These are phyloP conservation scores for Microbotryum saponariae DNA, from an alignment of 1,284 basidiomycete genomes.

Conservation along the genomic window DNA sequence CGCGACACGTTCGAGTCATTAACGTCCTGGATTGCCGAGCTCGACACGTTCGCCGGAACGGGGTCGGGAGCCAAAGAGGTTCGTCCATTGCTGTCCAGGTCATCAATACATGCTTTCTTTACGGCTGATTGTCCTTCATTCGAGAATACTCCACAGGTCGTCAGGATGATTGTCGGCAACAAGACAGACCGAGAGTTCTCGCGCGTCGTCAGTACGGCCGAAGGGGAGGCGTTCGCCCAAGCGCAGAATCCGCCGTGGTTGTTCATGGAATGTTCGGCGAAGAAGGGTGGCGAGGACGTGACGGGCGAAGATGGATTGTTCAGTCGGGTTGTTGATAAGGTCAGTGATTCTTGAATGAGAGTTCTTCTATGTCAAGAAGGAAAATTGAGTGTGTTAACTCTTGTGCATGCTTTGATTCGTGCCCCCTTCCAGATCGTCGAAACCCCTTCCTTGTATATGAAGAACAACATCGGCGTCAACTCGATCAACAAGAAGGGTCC, in stretches of 20 bases:
- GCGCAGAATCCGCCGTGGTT: slow-evolving; percentile 57
- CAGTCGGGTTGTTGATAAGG: slow-evolving; percentile 64
- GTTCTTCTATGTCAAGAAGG: not conserved
- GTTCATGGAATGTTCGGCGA: slow-evolving; percentile 54
- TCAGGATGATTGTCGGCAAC: slow-evolving; percentile 89
- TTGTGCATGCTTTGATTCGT: not conserved
- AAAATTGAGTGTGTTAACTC: not conserved
- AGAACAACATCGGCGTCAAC: not conserved
- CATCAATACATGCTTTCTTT: slow-evolving; percentile 43
- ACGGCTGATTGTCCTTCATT: too few relatives aligned
- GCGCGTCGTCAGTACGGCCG: slow-evolving; percentile 70
- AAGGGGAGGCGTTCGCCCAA: slow-evolving; percentile 72
- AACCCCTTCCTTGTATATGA: slow-evolving; percentile 41
- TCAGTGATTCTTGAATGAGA: slow-evolving; percentile 27
- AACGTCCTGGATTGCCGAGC: slow-evolving; percentile 82
- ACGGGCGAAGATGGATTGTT: slow-evolving; percentile 72
- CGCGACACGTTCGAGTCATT: slow-evolving; percentile 86
- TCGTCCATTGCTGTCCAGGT: slow-evolving; percentile 14
- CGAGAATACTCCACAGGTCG: slow-evolving; percentile 47
- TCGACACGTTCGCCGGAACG: slow-evolving; percentile 74
- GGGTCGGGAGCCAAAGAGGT: slow-evolving; percentile 17
- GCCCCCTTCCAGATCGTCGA: slow-evolving; percentile 40
- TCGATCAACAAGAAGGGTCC: slow-evolving; percentile 1
- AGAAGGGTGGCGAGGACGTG: slow-evolving; percentile 53
- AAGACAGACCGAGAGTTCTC: slow-evolving; percentile 92